Percentiles rank a stretch among this genome's conserved stretches.
Conservation (phyloP, 257 asterid genomes). For the Solanum virginianum region DNA sequence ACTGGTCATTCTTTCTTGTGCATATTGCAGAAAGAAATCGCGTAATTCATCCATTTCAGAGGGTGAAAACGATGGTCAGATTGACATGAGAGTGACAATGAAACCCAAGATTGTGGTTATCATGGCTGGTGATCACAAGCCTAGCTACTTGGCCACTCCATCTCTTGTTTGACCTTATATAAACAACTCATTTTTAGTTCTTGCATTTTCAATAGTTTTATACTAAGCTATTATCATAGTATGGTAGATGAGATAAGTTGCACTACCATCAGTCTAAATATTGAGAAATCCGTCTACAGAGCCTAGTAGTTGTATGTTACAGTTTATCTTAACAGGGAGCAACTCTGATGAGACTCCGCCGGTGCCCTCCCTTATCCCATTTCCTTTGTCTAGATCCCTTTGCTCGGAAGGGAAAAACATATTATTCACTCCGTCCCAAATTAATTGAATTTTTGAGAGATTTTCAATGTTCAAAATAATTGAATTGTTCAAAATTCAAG, state of each 20-base stretch:
- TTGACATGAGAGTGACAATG: conserved; percentile 3
- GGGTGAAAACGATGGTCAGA: neutral
- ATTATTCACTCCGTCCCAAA: no score
- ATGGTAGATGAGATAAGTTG: neutral
- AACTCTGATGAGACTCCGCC: neutral
- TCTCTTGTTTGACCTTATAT: neutral
- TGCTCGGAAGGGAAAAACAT: neutral
- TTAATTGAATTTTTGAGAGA: no score
- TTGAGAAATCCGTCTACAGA: neutral
- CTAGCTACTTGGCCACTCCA: conserved; percentile 29
- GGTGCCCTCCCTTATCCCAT: neutral
- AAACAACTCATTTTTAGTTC: neutral
- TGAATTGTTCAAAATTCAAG: no score
- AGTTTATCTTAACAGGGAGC: neutral
- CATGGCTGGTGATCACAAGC: conserved; percentile 37
- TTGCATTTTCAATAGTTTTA: neutral
- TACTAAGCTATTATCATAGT: neutral
- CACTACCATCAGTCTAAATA: neutral
- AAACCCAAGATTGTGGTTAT: conserved; percentile 13
- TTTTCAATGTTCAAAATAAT: no score
- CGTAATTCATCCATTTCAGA: neutral
- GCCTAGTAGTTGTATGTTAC: neutral
- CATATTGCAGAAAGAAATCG: neutral
- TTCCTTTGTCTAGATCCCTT: neutral
- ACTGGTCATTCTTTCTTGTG: conserved; percentile 7